Percentiles rank a stretch among this genome's conserved stretches.
Evolutionary conservation across 1,284 basidiomycete species (phyloP).

Genomic region (Somion occarium): DNA sequence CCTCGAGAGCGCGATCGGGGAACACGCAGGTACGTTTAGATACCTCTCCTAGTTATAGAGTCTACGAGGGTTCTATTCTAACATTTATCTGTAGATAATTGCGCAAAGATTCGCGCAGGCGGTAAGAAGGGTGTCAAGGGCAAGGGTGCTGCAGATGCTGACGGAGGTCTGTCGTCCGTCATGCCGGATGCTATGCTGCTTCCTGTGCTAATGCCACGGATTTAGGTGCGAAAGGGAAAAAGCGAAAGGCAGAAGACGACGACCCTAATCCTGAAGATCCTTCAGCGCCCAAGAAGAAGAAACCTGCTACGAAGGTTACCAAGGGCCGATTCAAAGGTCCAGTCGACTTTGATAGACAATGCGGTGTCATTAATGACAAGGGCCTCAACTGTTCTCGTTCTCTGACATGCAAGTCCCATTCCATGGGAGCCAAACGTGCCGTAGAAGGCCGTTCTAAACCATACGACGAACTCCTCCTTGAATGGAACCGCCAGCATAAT

Average conservation of each 20-base stretch:
- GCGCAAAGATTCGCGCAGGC: constrained; percentile 53
- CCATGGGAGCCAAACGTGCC: constrained; percentile 94
- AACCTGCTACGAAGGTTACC: constrained; percentile 63
- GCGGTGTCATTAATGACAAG: constrained; percentile 98
- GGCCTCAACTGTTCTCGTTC: constrained; percentile 91
- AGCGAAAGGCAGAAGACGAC: constrained; percentile 69
- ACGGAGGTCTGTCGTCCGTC: constrained; percentile 4
- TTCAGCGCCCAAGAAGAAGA: constrained; percentile 67
- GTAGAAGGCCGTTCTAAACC: constrained; percentile 82
- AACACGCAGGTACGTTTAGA: constrained; percentile 63
- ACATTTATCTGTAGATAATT: constrained; percentile 50
- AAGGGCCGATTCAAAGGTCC: constrained; percentile 80
- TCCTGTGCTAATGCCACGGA: background rate
- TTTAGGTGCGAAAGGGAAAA: constrained; percentile 49
- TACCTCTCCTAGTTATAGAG: background rate
- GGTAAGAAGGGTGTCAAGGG: constrained; percentile 51
- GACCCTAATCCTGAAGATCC: constrained; percentile 49
- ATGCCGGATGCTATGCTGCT: too few species aligned
- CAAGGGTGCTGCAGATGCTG: constrained; percentile 32
- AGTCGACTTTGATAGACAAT: constrained; percentile 89
- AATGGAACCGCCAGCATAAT: constrained; percentile 92
- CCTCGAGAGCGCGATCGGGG: constrained; percentile 66
- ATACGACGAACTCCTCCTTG: constrained; percentile 87
- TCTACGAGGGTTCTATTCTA: background rate
- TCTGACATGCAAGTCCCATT: constrained; percentile 97